A percentile compares a stretch with the other conserved stretches of the same genome.
These are phyloP conservation scores for Straminergon stramineum DNA, from an alignment of 225 moss, liverwort and hornwort genomes.

Conservation along the genomic window DNA sequence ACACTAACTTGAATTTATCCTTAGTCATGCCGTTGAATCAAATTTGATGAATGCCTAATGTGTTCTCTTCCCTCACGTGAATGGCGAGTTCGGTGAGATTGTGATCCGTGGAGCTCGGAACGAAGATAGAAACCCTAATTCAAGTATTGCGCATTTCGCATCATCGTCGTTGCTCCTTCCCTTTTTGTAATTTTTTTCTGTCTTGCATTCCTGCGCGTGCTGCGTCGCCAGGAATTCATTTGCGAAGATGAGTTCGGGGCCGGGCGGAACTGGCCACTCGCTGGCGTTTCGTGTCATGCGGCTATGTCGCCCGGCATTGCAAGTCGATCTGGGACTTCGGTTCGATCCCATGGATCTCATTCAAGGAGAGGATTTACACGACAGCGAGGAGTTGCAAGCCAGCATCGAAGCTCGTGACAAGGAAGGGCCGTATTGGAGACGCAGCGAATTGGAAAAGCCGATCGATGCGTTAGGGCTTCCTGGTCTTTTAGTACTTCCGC, in stretches of 20 bases:
- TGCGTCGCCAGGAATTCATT: neutral
- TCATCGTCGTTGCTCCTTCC: neutral
- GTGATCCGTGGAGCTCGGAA: neutral
- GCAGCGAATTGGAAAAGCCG: constrained; percentile 67
- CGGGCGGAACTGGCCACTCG: constrained; percentile 64
- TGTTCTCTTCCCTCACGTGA: neutral
- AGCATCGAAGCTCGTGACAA: constrained; percentile 44
- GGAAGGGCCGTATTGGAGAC: constrained; percentile 48
- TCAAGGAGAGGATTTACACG: constrained; percentile 70
- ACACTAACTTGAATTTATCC: neutral
- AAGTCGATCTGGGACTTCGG: constrained; percentile 81
- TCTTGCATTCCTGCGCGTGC: neutral
- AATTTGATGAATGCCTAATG: neutral
- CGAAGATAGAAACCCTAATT: neutral
- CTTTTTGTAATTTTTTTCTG: neutral
- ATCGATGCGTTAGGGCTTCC: constrained; percentile 87
- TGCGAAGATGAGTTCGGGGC: constrained; percentile 60
- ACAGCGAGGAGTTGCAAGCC: constrained; percentile 31
- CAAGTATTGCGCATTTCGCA: neutral
- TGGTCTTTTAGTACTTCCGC: constrained; percentile 90
- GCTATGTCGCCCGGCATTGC: constrained; percentile 87
- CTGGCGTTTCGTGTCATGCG: constrained; percentile 99
- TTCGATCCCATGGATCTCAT: constrained; percentile 84
- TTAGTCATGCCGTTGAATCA: neutral
- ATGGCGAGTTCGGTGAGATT: neutral